Base-by-base conservation (phyloP, 2,329 filamentous ascomycete species). In the Aspergillus phoenicis region DNA sequence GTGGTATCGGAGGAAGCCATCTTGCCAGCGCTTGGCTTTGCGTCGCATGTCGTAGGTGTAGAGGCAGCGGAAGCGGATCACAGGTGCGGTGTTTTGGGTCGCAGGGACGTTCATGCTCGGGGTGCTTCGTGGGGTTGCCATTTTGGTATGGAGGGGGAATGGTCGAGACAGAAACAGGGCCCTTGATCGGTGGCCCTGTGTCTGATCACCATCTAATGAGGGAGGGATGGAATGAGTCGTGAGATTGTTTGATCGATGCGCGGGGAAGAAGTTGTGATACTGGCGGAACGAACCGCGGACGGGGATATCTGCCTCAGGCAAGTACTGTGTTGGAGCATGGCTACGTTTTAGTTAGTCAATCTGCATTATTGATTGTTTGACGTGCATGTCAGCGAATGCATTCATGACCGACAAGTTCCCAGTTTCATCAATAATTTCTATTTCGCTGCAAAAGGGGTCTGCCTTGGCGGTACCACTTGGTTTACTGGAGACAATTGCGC, bases 21-120 rank as follows among this genome's bases (percentile, higher is more conserved):
- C 93, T 71, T 96, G 91, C 93, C 93, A 97, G 62, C 91, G 84
- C 75, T 97, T 97, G 68, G 91, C 88, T 78, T 97, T 97, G 59
- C 91, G 87, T 55, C 88, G 87, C 45, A 96, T 75, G 72, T 97
- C 93, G 72, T 91, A 87, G 2, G 93, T 96, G 77, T 91, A 97
- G 4, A 97, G 87, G 74, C 93, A 97, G 63, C 86, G 84, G 75
- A 89, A 96, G 71, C 96, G 92, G 71, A 90, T 81, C 41, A 97
- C 92, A 0, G 85, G 83, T 2, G 93, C 91, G 20, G 88, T 89
- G 68, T 85, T 87, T 68, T 87, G 85, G 13, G 83, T 83, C 30
- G 79, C 77, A 45, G 82, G 78, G 49, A 55, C 36, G 26, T 17
- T 55, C 36, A 78, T 66, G 30, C 70, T 73, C 26, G 75, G 68